These are phyloP conservation scores for Leccinum disarticulatum DNA, from an alignment of 768 basidiomycete species.

Conservation along the genomic window DNA sequence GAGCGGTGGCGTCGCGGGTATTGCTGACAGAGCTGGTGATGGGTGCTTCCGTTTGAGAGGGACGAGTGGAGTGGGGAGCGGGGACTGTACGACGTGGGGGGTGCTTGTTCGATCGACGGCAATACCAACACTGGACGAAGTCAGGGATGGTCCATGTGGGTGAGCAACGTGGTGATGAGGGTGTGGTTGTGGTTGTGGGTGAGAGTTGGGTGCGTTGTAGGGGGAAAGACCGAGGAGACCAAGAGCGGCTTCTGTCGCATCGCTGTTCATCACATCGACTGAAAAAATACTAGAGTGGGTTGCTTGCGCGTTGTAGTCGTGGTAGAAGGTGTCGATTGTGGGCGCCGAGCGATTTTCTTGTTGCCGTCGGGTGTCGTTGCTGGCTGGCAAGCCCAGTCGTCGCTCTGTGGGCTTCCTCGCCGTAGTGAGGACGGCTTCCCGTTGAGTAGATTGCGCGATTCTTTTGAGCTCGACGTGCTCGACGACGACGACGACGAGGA, in stretches of 20 bases:
- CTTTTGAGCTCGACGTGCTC: slow-evolving; percentile 18
- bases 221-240: slow-evolving; percentile 54
- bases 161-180: slow-evolving; percentile 25
- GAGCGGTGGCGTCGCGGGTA: slow-evolving; percentile 10
- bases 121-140: slow-evolving; percentile 24
- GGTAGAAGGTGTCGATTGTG: slow-evolving; percentile 14
- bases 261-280: slow-evolving; percentile 43
- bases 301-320: slow-evolving; percentile 10
- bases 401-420: slow-evolving; percentile 7
- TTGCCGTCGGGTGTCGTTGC: slow-evolving; percentile 8
- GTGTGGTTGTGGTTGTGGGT: slow-evolving; percentile 27
- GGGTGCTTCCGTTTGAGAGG: slow-evolving; percentile 44
- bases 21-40: slow-evolving; percentile 20
- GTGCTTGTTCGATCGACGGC: slow-evolving; percentile 24
- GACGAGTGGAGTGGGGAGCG: slow-evolving; percentile 30
- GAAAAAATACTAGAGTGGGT: slow-evolving; percentile 4
- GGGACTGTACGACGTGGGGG: slow-evolving; percentile 22
- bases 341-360: slow-evolving; percentile 19
- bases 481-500: slow-evolving; percentile 12
- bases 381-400: background rate
- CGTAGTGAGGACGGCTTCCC: background rate
- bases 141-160: slow-evolving; percentile 30
- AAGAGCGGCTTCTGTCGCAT: slow-evolving; percentile 60
- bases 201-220: slow-evolving; percentile 32
- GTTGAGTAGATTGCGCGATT: background rate